phyloP scores from a whole-genome alignment of 2,329 filamentous ascomycete species.

The Epichloe sibirici region DNA sequence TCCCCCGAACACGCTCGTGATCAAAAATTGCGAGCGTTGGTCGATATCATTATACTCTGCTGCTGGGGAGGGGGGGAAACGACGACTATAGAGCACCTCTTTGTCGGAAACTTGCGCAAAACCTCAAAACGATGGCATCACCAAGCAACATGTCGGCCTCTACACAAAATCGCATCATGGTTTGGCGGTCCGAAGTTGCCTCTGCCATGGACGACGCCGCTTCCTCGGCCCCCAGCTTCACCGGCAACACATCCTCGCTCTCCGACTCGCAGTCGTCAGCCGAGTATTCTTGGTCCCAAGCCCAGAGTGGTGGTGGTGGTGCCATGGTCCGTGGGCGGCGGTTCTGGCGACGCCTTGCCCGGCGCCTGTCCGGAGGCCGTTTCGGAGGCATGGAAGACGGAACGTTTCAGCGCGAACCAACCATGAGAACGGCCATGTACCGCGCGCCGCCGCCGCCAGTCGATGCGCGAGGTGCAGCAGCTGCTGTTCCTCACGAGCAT shows the following conservation, averaged over 20 bases:
- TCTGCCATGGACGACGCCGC: slow-evolving; percentile 19
- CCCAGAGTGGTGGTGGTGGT: neutral
- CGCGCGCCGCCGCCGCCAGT: slow-evolving; percentile 9
- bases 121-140: neutral
- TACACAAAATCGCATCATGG: slow-evolving; percentile 26
- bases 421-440: slow-evolving; percentile 25
- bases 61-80: neutral
- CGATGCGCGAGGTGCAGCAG: slow-evolving; percentile 8
- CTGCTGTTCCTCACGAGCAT: slow-evolving; percentile 6
- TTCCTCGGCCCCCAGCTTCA: slow-evolving; percentile 16
- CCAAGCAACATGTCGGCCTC: slow-evolving; percentile 3
- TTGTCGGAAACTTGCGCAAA: neutral
- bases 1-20: neutral
- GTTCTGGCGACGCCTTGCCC: slow-evolving; percentile 12
- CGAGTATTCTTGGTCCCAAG: neutral
- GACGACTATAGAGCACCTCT: too few species aligned
- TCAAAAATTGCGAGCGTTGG: neutral
- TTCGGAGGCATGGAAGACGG: slow-evolving; percentile 7
- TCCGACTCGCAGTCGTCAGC: slow-evolving; percentile 9
- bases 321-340: slow-evolving; percentile 11
- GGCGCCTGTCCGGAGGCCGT: slow-evolving; percentile 10
- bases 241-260: slow-evolving; percentile 6
- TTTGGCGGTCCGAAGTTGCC: slow-evolving; percentile 39
- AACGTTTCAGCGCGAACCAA: slow-evolving; percentile 6
- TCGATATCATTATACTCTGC: neutral